Percentiles rank a stretch among this genome's conserved stretches.
Evolutionary conservation across 1,139 yeast species (phyloP).

Genomic region (Hyphopichia burtonii): DNA sequence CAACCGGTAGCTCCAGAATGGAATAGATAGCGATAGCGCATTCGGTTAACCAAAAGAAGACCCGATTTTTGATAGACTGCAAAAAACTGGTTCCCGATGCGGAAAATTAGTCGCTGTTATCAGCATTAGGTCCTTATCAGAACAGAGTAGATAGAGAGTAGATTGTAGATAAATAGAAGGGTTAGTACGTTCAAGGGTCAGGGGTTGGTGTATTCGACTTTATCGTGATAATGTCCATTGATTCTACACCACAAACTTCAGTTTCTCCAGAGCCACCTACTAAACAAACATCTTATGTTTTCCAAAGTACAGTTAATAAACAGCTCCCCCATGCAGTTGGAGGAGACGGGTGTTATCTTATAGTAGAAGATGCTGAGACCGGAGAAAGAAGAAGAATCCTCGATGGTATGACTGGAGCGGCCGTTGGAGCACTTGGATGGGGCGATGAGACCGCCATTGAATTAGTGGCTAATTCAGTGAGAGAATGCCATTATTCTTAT

Average conservation of each 20-base stretch:
- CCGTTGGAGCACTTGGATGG: conserved; percentile 63
- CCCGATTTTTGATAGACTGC: too few relatives aligned
- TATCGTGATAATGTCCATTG: too few relatives aligned
- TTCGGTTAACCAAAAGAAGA: too few relatives aligned
- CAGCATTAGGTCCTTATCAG: not conserved
- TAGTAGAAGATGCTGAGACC: conserved; percentile 48
- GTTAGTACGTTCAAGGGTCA: too few relatives aligned
- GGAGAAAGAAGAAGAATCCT: conserved; percentile 38
- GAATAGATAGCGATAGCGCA: too few relatives aligned
- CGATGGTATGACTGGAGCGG: conserved; percentile 66
- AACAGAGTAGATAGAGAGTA: too few relatives aligned
- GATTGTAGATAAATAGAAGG: too few relatives aligned
- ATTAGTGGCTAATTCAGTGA: conserved; percentile 51
- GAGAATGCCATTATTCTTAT: conserved; percentile 43
- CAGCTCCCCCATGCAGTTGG: conserved; percentile 42
- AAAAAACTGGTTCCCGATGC: not conserved
- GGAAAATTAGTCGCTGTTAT: not conserved
- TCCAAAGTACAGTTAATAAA: conserved; percentile 41
- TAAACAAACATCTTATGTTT: conserved; percentile 17
- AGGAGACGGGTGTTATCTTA: conserved; percentile 50
- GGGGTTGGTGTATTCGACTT: too few relatives aligned
- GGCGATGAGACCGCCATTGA: conserved; percentile 51
- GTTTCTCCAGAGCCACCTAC: not conserved
- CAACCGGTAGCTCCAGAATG: too few relatives aligned
- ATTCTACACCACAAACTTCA: not conserved